These are phyloP conservation scores for Wickerhamomyces canadensis DNA, from an alignment of 805 yeast genomes.

Conservation along the genomic window DNA sequence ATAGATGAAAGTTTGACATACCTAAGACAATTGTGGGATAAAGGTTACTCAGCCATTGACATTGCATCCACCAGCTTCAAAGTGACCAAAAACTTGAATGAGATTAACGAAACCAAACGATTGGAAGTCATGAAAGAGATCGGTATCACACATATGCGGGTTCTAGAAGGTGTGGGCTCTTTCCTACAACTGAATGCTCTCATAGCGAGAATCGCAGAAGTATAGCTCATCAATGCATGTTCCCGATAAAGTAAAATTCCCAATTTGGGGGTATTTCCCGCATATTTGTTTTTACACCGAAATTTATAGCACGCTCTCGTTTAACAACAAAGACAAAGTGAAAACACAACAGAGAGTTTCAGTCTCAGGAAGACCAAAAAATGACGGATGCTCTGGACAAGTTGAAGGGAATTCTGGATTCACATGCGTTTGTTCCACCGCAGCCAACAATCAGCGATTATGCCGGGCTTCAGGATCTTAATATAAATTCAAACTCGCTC, in stretches of 20 bases:
- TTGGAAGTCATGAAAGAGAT: constrained; percentile 79
- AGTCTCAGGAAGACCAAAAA: no score
- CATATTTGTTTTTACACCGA: no score
- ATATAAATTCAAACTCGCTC: constrained; percentile 1
- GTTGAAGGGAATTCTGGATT: neutral
- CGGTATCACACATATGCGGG: constrained; percentile 88
- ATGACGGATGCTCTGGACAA: neutral
- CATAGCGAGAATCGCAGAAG: constrained; percentile 45
- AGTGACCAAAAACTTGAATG: constrained; percentile 73
- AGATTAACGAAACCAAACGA: constrained; percentile 60
- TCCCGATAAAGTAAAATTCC: neutral
- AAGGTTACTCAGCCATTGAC: constrained; percentile 92
- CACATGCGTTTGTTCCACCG: neutral
- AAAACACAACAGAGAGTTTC: no score
- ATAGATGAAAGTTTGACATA: constrained; percentile 63
- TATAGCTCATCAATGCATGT: no score
- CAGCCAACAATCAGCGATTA: no score
- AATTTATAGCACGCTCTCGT: no score
- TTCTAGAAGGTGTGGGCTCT: constrained; percentile 88
- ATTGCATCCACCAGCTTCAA: constrained; percentile 86
- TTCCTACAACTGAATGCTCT: constrained; percentile 83
- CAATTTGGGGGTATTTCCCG: neutral
- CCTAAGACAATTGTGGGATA: constrained; percentile 70
- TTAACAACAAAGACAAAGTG: no score
- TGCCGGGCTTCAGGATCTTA: no score